phyloP scores from a whole-genome alignment of 2,329 filamentous ascomycete species.

The Tricladium varicosporioides region DNA sequence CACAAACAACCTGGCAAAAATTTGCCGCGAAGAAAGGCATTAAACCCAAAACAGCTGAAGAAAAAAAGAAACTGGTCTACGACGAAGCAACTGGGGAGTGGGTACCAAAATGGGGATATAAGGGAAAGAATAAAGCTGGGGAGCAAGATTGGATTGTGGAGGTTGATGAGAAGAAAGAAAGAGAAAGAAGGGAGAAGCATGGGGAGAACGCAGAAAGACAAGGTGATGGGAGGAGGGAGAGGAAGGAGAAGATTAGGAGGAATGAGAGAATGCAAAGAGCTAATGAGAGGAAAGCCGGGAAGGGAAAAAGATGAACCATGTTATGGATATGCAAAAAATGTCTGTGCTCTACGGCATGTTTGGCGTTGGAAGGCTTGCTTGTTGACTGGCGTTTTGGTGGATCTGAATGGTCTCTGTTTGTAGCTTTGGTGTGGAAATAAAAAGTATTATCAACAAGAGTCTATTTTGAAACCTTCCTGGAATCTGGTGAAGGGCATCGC shows the following conservation, averaged over 20 bases:
- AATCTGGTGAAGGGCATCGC: no score
- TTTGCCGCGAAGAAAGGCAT: constrained; percentile 98
- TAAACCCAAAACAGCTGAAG: constrained; percentile 79
- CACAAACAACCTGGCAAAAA: constrained; percentile 89
- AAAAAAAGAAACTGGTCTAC: constrained; percentile 74
- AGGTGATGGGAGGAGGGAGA: constrained; percentile 61
- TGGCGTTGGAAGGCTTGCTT: no score
- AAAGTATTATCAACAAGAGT: no score
- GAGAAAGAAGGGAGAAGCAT: constrained; percentile 58
- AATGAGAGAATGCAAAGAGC: constrained; percentile 69
- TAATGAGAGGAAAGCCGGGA: constrained; percentile 53
- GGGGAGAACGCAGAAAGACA: constrained; percentile 62
- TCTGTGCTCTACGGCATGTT: no score
- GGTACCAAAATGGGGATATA: constrained; percentile 94
- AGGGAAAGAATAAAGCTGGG: constrained; percentile 81
- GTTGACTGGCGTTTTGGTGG: no score
- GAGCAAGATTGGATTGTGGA: constrained; percentile 90
- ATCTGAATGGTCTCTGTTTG: no score
- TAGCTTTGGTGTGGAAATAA: no score
- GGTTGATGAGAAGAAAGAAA: constrained; percentile 76
- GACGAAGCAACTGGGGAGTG: constrained; percentile 84
- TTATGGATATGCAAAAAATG: no score
- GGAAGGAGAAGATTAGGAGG: constrained; percentile 66
- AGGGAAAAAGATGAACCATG: constrained; percentile 18
- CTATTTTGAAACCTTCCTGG: no score